These are phyloP conservation scores for Teratosphaeria zuluensis DNA, from an alignment of 2,329 filamentous ascomycete species.

Conservation along the genomic window DNA sequence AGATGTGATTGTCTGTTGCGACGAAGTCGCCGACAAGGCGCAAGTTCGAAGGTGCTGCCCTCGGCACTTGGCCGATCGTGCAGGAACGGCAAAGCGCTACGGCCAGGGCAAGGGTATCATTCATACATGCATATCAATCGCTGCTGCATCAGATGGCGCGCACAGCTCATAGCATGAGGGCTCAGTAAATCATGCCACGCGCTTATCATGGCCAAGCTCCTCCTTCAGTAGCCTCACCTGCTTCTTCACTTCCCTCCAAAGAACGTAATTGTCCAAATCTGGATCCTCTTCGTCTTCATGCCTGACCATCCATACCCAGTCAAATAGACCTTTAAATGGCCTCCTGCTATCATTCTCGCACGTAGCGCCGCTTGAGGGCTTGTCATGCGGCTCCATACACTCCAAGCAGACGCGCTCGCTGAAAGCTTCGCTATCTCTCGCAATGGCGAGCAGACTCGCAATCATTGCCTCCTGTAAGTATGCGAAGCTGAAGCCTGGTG, in stretches of 20 bases:
- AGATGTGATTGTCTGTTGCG: neutral
- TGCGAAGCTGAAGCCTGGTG: slow-evolving; percentile 57
- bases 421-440: slow-evolving; percentile 35
- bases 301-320: slow-evolving; percentile 19
- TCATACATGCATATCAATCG: neutral
- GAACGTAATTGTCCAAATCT: slow-evolving; percentile 41
- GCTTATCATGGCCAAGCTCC: slow-evolving; percentile 39
- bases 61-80: neutral
- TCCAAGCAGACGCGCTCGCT: slow-evolving; percentile 17
- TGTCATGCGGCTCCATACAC: slow-evolving; percentile 16
- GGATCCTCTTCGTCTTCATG: slow-evolving; percentile 28
- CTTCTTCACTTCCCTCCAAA: slow-evolving; percentile 55
- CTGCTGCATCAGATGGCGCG: neutral
- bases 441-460: slow-evolving; percentile 51
- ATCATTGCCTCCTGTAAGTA: slow-evolving; percentile 64
- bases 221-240: slow-evolving; percentile 52
- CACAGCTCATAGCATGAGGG: neutral
- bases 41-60: neutral
- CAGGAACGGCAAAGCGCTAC: neutral
- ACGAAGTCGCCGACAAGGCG: neutral
- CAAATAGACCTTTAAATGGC: slow-evolving; percentile 19
- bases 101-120: neutral
- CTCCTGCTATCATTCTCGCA: slow-evolving; percentile 15
- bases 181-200: neutral
- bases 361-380: slow-evolving; percentile 7